A percentile compares a stretch with the other conserved stretches of the same genome.
Conservation (phyloP, 2,329 filamentous ascomycete species). For the Aspergillus vadensis region DNA sequence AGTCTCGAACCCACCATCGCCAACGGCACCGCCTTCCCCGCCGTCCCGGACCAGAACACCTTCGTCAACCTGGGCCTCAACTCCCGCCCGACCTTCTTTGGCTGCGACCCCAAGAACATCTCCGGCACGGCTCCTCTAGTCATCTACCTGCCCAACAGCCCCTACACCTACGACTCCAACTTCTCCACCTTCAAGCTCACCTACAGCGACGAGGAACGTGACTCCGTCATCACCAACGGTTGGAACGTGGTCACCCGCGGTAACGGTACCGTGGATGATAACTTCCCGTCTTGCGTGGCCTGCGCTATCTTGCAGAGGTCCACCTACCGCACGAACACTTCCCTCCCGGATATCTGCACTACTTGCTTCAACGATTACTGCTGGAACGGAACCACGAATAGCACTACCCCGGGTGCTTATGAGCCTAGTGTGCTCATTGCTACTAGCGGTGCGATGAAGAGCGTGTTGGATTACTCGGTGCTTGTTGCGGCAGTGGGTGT, state of each 20-base stretch:
- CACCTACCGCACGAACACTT: conserved; percentile 68
- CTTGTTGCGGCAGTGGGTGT: neutral
- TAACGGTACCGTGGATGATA: conserved; percentile 71
- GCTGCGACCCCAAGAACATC: conserved; percentile 69
- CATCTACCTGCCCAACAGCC: conserved; percentile 85
- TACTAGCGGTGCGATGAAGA: conserved; percentile 3
- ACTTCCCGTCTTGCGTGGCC: conserved; percentile 82
- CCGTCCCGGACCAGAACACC: conserved; percentile 72
- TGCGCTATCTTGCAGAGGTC: conserved; percentile 83
- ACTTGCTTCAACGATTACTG: conserved; percentile 82
- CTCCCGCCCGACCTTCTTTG: conserved; percentile 75
- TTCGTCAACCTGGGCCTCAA: conserved; percentile 78
- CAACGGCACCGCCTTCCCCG: conserved; percentile 72
- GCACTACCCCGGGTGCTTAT: conserved; percentile 15
- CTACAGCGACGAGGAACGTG: conserved; percentile 67
- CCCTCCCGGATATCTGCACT: conserved; percentile 70
- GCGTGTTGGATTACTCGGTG: conserved; percentile 4
- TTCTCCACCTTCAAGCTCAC: conserved; percentile 71
- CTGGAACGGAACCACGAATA: conserved; percentile 77
- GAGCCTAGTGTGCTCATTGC: conserved; percentile 14
- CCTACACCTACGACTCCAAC: conserved; percentile 77
- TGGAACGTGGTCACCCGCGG: conserved; percentile 80
- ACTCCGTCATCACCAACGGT: conserved; percentile 83
- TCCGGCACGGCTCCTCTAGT: conserved; percentile 59
- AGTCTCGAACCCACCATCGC: conserved; percentile 59